Base-by-base conservation (phyloP, 225 moss, liverwort and hornwort genomes). In the Polytrichum commune region DNA sequence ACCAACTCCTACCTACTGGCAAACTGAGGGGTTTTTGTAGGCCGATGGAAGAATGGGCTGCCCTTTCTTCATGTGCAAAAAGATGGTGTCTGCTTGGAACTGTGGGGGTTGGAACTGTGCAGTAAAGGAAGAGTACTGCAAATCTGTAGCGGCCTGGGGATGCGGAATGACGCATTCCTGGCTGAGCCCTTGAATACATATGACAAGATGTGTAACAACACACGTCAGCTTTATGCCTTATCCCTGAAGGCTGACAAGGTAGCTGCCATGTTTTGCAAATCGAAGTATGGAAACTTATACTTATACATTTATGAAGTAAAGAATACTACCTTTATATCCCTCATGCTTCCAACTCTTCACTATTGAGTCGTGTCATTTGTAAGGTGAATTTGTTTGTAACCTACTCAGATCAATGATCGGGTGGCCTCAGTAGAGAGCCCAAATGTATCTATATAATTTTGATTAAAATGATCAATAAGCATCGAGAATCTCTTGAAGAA, bases 161-260 rank as follows among this genome's bases (percentile, higher is more conserved):
- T 77, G 75, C 67, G 66, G 9, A 18, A 53, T 27, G 46, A 64
- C 30, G 46, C 60, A 53, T 73, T 79, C 63, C 61, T 74, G 79
- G 82, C 79, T 72, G 82, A 82, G 82, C 85, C 85, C 85, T 85
- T 85, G 72, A 85, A 85, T 68, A 22, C 53, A 67, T 64, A 77
- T 80, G 82, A 86, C 77, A 86, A 82, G 86, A 82, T 79, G 69
- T 67, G 67, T 55, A 68, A 67, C 66, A 72, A 62, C 64, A 71
- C 63, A 58, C 24, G 22, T 58, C 24, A 24, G 58, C 24, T 6
- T 58, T 58, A 7, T 58, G 24, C 46, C 46, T 46, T 46, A 46
- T 46, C 46, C 46, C 13, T 46, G 2, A 38, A 38, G 38, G 38
- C 57, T 58, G 57, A 58, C 58, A 58, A 46, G 46, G 58, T 58